Percentiles rank a stretch among this genome's conserved stretches.
phyloP scores from a whole-genome alignment of 2,329 filamentous ascomycete species.

The Neoarthrinium moseri region DNA sequence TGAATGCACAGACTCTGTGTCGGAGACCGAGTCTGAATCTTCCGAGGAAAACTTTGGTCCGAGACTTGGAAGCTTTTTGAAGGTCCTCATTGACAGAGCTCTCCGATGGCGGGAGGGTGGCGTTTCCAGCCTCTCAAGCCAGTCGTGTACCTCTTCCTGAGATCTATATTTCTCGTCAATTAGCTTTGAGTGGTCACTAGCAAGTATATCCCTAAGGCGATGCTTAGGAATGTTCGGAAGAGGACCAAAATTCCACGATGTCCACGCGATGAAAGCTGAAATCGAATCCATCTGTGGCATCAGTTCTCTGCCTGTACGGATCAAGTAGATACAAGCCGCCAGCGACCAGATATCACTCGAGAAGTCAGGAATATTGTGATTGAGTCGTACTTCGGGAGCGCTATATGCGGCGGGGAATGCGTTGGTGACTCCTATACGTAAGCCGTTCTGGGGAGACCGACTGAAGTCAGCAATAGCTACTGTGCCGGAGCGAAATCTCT shows the following conservation, averaged over 20 bases:
- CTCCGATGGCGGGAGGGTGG: neutral
- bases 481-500: neutral
- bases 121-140: neutral
- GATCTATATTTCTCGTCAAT: neutral
- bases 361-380: neutral
- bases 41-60: too few species aligned
- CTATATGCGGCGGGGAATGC: neutral
- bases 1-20: neutral
- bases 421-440: neutral
- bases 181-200: neutral
- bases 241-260: neutral
- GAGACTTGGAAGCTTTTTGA: neutral
- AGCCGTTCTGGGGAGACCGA: neutral
- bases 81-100: neutral
- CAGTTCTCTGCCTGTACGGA: neutral
- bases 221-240: neutral
- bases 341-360: conserved; percentile 3
- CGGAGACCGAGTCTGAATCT: neutral
- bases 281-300: neutral
- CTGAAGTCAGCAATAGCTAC: conserved; percentile 1
- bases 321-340: neutral
- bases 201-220: neutral
- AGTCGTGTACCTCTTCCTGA: neutral
- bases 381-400: neutral
- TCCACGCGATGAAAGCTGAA: neutral